Evolutionary conservation across 352 stramenopile genomes (phyloP).

Genomic region (Phytophthora melonis): DNA sequence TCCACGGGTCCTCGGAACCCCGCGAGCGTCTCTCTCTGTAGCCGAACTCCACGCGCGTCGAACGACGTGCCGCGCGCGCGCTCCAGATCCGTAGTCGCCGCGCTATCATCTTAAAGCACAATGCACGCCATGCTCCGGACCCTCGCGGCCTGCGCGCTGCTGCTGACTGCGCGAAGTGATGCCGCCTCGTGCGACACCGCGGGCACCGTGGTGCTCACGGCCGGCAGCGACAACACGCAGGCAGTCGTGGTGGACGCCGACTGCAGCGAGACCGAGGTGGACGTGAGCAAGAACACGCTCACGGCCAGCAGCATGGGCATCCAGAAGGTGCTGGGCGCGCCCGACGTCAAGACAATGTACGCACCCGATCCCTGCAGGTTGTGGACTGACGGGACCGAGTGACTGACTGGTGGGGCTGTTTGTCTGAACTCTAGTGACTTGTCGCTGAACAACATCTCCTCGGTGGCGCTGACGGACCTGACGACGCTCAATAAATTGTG

Average conservation of each 20-base stretch:
- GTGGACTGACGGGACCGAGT: no score
- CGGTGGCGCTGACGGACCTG: slow-evolving; percentile 37
- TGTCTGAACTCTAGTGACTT: slow-evolving; percentile 40
- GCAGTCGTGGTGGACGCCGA: slow-evolving; percentile 48
- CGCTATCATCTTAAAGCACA: background rate
- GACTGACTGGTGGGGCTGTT: slow-evolving; percentile 12
- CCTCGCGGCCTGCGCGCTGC: background rate
- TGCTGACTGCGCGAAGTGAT: slow-evolving; percentile 2
- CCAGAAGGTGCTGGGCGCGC: slow-evolving; percentile 55
- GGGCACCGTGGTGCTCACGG: slow-evolving; percentile 53
- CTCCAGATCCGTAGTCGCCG: background rate
- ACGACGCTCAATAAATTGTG: slow-evolving; percentile 55
- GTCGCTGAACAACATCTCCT: slow-evolving; percentile 63
- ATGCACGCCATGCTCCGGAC: slow-evolving; percentile 13
- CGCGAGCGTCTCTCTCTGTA: slow-evolving; percentile 16
- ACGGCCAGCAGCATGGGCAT: slow-evolving; percentile 53
- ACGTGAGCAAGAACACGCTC: slow-evolving; percentile 47
- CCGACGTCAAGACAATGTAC: slow-evolving; percentile 59
- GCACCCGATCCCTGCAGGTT: background rate
- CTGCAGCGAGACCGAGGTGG: slow-evolving; percentile 46
- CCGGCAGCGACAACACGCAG: slow-evolving; percentile 36
- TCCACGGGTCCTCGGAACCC: slow-evolving; percentile 14
- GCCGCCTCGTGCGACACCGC: slow-evolving; percentile 43
- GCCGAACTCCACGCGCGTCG: slow-evolving; percentile 11
- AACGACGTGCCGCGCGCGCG: slow-evolving; percentile 4